Conservation (phyloP, 345 rosid genomes). For the Reutealis trisperma region DNA sequence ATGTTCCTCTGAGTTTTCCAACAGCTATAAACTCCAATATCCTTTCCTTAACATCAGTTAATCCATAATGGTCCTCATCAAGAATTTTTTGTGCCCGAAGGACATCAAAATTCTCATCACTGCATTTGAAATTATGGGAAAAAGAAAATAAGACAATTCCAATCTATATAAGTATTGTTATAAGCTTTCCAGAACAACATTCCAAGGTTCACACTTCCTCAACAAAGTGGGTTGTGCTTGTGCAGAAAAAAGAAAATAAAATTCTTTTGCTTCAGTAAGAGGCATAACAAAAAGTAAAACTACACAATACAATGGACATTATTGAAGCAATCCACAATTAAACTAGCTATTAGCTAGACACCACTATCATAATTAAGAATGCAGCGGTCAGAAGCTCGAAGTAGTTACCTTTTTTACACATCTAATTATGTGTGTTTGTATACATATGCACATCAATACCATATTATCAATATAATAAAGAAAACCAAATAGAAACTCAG, state of each 20-base stretch:
- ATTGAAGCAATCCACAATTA: neutral
- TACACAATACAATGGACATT: neutral
- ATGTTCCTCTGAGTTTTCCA: constrained; percentile 94
- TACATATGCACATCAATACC: neutral
- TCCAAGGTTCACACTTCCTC: neutral
- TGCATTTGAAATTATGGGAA: constrained; percentile 34
- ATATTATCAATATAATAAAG: neutral
- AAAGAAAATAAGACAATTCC: neutral
- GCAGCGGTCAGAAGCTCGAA: neutral
- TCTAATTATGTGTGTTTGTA: neutral
- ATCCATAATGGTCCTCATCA: constrained; percentile 98
- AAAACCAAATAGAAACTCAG: neutral
- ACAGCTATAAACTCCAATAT: constrained; percentile 98
- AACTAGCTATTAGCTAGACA: neutral
- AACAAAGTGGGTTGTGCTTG: neutral
- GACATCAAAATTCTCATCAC: constrained; percentile 97
- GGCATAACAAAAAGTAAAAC: neutral
- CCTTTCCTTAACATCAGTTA: constrained; percentile 95
- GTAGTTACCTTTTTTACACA: neutral
- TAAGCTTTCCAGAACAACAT: neutral
- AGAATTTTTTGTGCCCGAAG: constrained; percentile 81
- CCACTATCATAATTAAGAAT: neutral
- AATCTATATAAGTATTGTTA: neutral
- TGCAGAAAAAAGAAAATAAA: neutral
- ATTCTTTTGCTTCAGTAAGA: neutral